Percentiles rank a stretch among this genome's conserved stretches.
Conservation (phyloP, 768 basidiomycete species). For the Pleurotus giganteus region DNA sequence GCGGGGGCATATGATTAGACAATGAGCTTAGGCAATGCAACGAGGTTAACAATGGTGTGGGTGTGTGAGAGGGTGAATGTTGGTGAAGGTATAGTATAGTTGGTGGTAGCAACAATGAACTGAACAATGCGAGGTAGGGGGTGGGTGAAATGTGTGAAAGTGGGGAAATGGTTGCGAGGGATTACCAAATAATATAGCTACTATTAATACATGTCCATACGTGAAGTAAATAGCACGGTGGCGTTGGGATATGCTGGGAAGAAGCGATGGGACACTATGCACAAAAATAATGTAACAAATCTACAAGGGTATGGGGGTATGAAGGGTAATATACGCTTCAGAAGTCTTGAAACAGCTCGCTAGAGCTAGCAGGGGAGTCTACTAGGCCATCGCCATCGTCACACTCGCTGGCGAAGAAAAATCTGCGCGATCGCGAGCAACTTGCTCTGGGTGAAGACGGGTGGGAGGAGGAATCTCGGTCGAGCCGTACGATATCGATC, state of each 20-base stretch:
- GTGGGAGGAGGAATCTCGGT: slow-evolving; percentile 18
- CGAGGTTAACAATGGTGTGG: no score
- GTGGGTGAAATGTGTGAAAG: neutral
- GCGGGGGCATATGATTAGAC: no score
- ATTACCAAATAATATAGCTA: slow-evolving; percentile 1
- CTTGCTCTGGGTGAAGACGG: neutral
- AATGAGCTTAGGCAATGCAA: no score
- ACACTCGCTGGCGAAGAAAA: slow-evolving; percentile 19
- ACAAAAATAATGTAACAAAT: neutral
- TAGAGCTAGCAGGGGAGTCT: slow-evolving; percentile 8
- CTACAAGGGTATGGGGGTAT: neutral
- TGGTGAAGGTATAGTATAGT: no score
- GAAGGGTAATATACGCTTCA: neutral
- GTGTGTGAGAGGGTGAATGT: no score
- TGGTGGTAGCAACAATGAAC: neutral
- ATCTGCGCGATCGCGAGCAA: slow-evolving; percentile 11
- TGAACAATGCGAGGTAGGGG: neutral
- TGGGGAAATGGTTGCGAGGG: neutral
- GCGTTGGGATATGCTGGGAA: neutral
- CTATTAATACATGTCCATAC: slow-evolving; percentile 9
- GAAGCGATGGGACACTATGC: slow-evolving; percentile 5
- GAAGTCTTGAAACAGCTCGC: neutral
- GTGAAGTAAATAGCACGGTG: slow-evolving; percentile 1
- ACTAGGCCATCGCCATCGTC: slow-evolving; percentile 19
- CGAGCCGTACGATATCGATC: slow-evolving; percentile 36